Conservation (phyloP, 2,329 filamentous ascomycete genomes). For the Penicillium crustosum region DNA sequence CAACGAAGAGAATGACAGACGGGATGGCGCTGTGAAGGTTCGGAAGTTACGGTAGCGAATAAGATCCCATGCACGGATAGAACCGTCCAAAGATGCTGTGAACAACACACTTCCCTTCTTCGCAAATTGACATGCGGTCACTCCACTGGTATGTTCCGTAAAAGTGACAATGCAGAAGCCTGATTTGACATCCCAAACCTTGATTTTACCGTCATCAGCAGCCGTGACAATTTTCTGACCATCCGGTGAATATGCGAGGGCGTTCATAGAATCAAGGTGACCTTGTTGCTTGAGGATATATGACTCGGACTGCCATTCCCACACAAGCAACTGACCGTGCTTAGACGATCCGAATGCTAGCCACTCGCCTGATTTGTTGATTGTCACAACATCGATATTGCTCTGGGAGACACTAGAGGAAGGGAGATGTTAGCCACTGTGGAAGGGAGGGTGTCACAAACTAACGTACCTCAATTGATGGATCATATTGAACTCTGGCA, state of each 20-base stretch:
- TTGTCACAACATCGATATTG: constrained; percentile 89
- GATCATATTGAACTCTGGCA: constrained; percentile 93
- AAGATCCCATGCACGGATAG: constrained; percentile 91
- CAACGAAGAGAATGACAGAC: constrained; percentile 88
- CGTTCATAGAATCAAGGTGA: constrained; percentile 94
- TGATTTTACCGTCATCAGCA: constrained; percentile 96
- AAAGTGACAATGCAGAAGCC: constrained; percentile 99
- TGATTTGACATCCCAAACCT: constrained; percentile 95
- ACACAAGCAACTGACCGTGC: constrained; percentile 91
- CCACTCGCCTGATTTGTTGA: constrained; percentile 96
- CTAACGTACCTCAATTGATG: constrained; percentile 65
- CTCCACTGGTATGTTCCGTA: constrained; percentile 90
- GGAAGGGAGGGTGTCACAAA: neutral
- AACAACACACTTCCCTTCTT: constrained; percentile 95
- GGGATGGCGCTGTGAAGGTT: constrained; percentile 90
- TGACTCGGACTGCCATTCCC: constrained; percentile 99
- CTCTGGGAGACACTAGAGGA: constrained; percentile 87
- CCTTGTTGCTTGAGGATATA: constrained; percentile 98
- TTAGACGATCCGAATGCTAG: constrained; percentile 95
- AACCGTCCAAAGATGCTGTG: constrained; percentile 91
- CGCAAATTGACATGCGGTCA: constrained; percentile 89
- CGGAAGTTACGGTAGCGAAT: constrained; percentile 95
- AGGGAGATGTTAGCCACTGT: constrained; percentile 31
- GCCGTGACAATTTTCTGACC: constrained; percentile 90
- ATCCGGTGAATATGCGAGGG: constrained; percentile 88